phyloP scores from a whole-genome alignment of 179 eudicot species.

The Dionaea muscipula region DNA sequence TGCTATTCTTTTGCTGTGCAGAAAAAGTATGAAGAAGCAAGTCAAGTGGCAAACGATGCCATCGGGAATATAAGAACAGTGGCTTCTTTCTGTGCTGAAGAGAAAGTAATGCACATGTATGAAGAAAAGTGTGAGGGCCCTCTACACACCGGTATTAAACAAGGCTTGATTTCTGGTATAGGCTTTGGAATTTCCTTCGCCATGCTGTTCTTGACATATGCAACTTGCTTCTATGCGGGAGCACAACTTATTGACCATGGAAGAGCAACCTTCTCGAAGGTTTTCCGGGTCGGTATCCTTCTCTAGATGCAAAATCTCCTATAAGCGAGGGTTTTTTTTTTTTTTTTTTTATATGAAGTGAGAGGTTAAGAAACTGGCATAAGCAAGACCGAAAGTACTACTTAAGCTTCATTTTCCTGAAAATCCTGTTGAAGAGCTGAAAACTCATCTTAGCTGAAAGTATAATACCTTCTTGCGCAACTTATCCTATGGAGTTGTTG shows the following conservation, averaged over 20 bases:
- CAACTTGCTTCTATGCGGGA: conserved; percentile 40
- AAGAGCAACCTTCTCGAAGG: conserved; percentile 29
- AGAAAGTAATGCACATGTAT: conserved; percentile 32
- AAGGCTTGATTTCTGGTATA: conserved; percentile 28
- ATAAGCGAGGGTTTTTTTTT: no score
- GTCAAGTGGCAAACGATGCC: conserved; percentile 41
- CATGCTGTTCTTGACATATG: conserved; percentile 24
- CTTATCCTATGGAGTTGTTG: neutral
- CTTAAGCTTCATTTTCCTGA: no score
- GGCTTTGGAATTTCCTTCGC: conserved; percentile 26
- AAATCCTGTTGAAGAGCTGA: no score
- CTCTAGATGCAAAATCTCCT: neutral
- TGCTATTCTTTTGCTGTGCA: conserved; percentile 4
- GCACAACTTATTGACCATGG: conserved; percentile 36
- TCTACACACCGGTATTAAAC: conserved; percentile 26
- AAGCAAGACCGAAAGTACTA: no score
- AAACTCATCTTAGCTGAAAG: no score
- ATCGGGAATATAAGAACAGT: conserved; percentile 38
- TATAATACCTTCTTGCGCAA: no score
- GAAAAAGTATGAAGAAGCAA: conserved; percentile 37
- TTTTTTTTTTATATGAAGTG: no score
- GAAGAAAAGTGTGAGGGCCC: conserved; percentile 29
- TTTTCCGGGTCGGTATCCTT: conserved; percentile 27
- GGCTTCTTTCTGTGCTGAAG: conserved; percentile 43
- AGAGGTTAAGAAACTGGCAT: no score